Conservation (phyloP, 2,329 filamentous ascomycete species). For the Juglanconis sp. region DNA sequence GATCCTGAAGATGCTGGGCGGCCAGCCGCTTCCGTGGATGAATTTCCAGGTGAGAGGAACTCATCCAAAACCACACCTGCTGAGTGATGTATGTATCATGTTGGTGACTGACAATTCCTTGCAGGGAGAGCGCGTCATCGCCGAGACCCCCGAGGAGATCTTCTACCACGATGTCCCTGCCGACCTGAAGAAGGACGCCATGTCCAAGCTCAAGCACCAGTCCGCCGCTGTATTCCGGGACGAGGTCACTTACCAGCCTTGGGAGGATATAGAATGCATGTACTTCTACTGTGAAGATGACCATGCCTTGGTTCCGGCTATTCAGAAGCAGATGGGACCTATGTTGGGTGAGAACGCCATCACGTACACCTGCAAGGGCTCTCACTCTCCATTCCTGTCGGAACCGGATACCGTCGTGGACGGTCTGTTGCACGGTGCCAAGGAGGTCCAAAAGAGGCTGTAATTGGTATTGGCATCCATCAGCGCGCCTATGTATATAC, state of each 20-base stretch:
- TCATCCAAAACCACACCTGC: too few species aligned
- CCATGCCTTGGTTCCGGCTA: conserved; percentile 13
- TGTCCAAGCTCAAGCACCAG: conserved; percentile 19
- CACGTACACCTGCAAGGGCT: conserved; percentile 12
- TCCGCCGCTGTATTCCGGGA: conserved; percentile 20
- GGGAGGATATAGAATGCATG: conserved; percentile 22
- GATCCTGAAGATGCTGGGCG: conserved; percentile 22
- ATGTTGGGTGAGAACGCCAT: conserved; percentile 13
- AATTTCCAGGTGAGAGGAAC: conserved; percentile 12
- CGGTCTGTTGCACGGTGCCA: conserved; percentile 11
- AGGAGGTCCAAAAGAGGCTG: conserved; percentile 11
- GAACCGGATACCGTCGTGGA: conserved; percentile 15
- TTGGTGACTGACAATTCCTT: background rate
- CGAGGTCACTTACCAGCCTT: conserved; percentile 21
- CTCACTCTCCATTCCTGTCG: conserved; percentile 21
- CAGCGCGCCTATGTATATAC: too few species aligned
- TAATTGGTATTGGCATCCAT: background rate
- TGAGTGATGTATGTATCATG: background rate
- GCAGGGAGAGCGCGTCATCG: conserved; percentile 17
- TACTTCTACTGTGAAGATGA: conserved; percentile 22
- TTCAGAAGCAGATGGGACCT: conserved; percentile 17
- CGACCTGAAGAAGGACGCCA: conserved; percentile 13
- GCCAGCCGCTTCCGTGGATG: conserved; percentile 25
- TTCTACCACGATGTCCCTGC: conserved; percentile 22
- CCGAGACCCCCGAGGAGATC: conserved; percentile 15